Conservation (phyloP, 2,329 filamentous ascomycete species). For the Pseudogymnoascus sp. region DNA sequence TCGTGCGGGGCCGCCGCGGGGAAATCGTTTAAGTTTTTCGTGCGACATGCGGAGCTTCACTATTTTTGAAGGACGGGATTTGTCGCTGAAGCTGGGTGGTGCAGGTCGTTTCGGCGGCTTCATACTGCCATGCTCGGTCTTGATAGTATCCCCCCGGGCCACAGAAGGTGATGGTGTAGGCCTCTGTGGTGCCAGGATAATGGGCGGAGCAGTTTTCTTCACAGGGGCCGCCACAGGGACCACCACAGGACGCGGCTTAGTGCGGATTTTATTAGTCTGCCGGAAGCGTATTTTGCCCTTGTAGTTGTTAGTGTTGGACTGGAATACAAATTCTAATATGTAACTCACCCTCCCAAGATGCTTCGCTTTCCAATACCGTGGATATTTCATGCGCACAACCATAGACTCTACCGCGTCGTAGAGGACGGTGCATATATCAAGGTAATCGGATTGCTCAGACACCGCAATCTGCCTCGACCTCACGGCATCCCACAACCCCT, state of each 20-base stretch:
- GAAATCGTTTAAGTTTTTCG: neutral
- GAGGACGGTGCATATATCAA: constrained; percentile 45
- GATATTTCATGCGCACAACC: constrained; percentile 40
- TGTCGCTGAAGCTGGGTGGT: constrained; percentile 11
- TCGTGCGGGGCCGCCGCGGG: neutral
- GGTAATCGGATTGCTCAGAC: constrained; percentile 41
- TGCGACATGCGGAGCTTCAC: constrained; percentile 5
- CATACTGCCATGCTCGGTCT: constrained; percentile 12
- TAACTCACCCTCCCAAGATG: constrained; percentile 31
- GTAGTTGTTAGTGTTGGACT: neutral
- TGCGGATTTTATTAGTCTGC: constrained; percentile 25
- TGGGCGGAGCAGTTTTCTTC: constrained; percentile 8
- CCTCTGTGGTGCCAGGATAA: neutral
- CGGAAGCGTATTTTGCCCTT: constrained; percentile 26
- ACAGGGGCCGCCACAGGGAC: neutral
- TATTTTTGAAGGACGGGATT: constrained; percentile 10
- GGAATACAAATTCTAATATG: constrained; percentile 4
- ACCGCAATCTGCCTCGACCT: constrained; percentile 41
- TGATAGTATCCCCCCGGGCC: neutral
- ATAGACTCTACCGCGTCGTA: constrained; percentile 43
- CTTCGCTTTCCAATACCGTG: constrained; percentile 39
- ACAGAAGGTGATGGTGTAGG: neutral
- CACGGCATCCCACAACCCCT: constrained; percentile 43
- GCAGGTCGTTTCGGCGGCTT: constrained; percentile 22
- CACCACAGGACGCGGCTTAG: constrained; percentile 13